Percentiles rank a stretch among this genome's conserved stretches.
Evolutionary conservation across 1,284 basidiomycete species (phyloP).

Genomic region (Trametes sp.): DNA sequence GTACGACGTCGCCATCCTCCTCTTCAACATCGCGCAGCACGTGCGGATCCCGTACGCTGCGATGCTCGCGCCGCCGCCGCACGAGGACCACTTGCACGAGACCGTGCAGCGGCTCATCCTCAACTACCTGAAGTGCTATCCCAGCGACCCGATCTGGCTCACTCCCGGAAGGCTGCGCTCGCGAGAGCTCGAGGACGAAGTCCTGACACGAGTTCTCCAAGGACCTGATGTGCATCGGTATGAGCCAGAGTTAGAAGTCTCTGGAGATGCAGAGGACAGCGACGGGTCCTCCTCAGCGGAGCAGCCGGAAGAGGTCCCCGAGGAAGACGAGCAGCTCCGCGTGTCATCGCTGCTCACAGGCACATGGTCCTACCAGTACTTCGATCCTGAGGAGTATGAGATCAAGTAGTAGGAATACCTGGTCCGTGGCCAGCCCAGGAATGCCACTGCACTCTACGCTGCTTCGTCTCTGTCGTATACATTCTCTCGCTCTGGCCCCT

Average conservation of each 20-base stretch:
- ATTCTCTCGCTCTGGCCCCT: not conserved
- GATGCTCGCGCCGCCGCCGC: not conserved
- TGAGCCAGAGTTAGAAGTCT: not conserved
- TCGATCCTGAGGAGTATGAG: not conserved
- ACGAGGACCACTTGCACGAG: constrained; percentile 13
- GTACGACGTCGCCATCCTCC: not conserved
- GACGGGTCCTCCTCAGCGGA: not conserved
- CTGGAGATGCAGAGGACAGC: not conserved
- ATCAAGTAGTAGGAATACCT: no score
- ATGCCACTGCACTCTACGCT: no score
- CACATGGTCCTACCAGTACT: not conserved
- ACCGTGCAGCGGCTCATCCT: constrained; percentile 17
- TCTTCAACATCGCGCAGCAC: constrained; percentile 13
- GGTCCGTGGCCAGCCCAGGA: no score
- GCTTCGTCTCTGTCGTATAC: not conserved
- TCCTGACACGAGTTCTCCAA: not conserved
- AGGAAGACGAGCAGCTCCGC: not conserved
- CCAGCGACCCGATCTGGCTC: not conserved
- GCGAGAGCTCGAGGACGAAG: not conserved
- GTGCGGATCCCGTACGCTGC: constrained; percentile 3
- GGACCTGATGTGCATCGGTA: not conserved
- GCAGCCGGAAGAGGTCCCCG: not conserved
- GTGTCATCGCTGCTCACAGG: not conserved
- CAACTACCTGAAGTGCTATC: constrained; percentile 6
- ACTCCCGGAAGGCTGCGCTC: not conserved